A percentile compares a stretch with the other conserved stretches of the same genome.
Conservation (phyloP, 2,329 filamentous ascomycete species). For the Myriosclerotinia curreyana region DNA sequence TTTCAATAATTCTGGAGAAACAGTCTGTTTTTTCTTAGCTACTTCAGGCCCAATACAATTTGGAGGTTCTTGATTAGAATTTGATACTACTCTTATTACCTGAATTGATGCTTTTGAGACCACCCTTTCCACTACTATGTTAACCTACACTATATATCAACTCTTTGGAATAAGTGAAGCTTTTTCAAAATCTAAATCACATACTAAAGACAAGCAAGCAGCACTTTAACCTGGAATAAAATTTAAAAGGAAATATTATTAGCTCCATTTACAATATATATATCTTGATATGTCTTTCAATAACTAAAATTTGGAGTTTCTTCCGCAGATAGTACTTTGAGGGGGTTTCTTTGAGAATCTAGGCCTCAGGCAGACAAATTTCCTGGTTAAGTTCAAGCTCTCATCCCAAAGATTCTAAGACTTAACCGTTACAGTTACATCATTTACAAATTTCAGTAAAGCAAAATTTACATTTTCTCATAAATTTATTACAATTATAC, state of each 20-base stretch:
- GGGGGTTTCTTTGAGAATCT: neutral
- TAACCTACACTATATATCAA: neutral
- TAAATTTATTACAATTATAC: neutral
- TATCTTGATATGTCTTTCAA: neutral
- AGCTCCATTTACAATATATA: neutral
- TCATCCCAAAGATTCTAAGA: neutral
- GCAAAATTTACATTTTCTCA: neutral
- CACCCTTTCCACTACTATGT: neutral
- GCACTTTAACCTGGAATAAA: neutral
- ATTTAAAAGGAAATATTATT: neutral
- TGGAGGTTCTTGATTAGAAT: neutral
- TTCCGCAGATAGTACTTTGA: neutral
- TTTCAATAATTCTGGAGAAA: fast-evolving
- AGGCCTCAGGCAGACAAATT: conserved; percentile 7
- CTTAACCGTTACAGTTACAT: too few relatives aligned
- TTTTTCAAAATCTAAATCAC: neutral
- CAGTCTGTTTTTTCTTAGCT: neutral
- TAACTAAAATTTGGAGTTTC: neutral
- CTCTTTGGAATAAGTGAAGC: neutral
- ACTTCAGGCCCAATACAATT: neutral
- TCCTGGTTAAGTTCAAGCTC: neutral
- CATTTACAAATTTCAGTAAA: neutral
- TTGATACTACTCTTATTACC: neutral
- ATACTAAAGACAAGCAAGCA: neutral
- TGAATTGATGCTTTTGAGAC: neutral